phyloP scores from a whole-genome alignment of 371 early-diverging fungal genomes.

The Cokeromyces recurvatus region DNA sequence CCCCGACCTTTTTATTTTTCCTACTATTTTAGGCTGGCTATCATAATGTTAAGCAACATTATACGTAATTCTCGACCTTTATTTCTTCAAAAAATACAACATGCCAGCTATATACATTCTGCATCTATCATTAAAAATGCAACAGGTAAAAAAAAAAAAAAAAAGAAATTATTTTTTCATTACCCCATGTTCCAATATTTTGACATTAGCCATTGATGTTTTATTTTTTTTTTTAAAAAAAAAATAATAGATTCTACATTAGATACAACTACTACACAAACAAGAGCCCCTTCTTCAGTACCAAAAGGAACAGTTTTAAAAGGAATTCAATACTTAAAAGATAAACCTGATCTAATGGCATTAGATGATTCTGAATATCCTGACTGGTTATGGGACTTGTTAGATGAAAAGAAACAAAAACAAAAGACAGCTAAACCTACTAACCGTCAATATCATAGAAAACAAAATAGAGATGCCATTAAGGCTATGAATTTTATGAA shows the following conservation, averaged over 20 bases:
- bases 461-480: conserved; percentile 62
- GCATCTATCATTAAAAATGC: conserved; percentile 8
- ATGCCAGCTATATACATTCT: conserved; percentile 11
- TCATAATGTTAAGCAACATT: conserved; percentile 10
- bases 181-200: conserved; percentile 4
- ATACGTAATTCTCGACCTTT: conserved; percentile 10
- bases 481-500: conserved; percentile 76
- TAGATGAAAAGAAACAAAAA: conserved; percentile 59
- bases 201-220: too few relatives aligned
- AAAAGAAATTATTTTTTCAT: too few relatives aligned
- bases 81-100: conserved; percentile 5
- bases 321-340: conserved; percentile 80
- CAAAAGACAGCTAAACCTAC: conserved; percentile 43
- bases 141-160: conserved; percentile 3
- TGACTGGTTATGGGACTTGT: conserved; percentile 87
- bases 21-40: too few relatives aligned
- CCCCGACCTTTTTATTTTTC: too few relatives aligned
- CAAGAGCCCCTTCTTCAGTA: conserved; percentile 34
- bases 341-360: conserved; percentile 84
- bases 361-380: conserved; percentile 85
- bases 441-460: conserved; percentile 62
- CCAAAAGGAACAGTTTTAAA: conserved; percentile 79
- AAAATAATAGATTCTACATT: background rate
- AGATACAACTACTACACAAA: background rate
- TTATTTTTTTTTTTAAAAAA: background rate